phyloP scores from a whole-genome alignment of 257 asterid species.

The Striga asiatica region DNA sequence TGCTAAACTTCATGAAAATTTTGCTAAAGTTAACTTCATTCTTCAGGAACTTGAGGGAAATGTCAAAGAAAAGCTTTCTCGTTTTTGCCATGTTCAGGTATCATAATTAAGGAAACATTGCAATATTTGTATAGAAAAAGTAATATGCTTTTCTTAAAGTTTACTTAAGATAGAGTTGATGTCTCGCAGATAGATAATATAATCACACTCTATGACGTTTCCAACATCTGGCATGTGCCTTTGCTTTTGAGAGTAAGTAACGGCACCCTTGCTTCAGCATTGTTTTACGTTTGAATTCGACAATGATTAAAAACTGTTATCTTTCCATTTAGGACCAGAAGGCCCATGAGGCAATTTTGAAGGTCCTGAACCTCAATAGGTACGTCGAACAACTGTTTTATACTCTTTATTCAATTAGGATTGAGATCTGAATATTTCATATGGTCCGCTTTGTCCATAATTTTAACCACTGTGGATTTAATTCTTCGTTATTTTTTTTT shows the following conservation, averaged over 20 bases:
- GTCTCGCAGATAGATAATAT: constrained; percentile 52
- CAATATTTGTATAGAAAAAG: background rate
- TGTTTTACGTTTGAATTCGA: constrained; percentile 3
- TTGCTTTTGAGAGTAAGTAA: constrained; percentile 64
- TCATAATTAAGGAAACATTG: background rate
- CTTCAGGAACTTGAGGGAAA: constrained; percentile 63
- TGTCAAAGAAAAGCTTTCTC: constrained; percentile 69
- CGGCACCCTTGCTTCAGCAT: background rate
- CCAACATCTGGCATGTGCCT: constrained; percentile 88
- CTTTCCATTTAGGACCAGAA: constrained; percentile 57
- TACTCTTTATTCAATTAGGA: constrained; percentile 1
- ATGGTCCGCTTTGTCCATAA: background rate
- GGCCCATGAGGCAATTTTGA: constrained; percentile 86
- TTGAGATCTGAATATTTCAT: constrained; percentile 3
- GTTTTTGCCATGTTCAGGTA: constrained; percentile 89
- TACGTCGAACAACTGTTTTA: constrained; percentile 25
- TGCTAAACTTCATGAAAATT: background rate
- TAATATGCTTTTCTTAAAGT: constrained; percentile 10
- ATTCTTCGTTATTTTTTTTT: background rate
- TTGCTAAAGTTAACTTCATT: constrained; percentile 15
- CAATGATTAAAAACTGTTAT: background rate
- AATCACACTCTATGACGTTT: constrained; percentile 66
- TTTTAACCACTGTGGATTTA: background rate
- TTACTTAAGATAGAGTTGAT: constrained; percentile 1
- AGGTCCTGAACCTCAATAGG: constrained; percentile 63